A percentile compares a stretch with the other conserved stretches of the same genome.
Evolutionary conservation across 1,284 basidiomycete genomes (phyloP).

Genomic region (Inonotus obliquus): DNA sequence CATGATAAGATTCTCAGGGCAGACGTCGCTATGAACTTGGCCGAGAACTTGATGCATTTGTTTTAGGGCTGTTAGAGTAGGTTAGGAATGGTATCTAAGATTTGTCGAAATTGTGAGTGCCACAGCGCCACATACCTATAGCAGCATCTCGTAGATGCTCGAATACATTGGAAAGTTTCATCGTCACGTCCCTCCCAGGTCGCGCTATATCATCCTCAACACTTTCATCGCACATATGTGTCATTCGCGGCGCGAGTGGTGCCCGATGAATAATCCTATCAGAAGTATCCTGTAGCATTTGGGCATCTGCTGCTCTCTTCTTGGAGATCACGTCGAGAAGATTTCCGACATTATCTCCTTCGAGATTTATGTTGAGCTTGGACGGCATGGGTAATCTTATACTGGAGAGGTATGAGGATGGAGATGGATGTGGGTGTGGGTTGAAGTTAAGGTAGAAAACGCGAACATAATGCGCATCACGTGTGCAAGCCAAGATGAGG

Average conservation of each 20-base stretch:
- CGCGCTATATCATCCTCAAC: neutral
- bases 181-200: neutral
- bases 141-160: neutral
- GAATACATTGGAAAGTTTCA: neutral
- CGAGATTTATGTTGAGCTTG: neutral
- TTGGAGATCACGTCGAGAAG: neutral
- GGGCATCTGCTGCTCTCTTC: neutral
- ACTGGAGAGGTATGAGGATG: neutral
- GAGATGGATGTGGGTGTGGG: too few species aligned
- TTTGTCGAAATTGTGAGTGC: neutral
- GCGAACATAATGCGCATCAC: too few species aligned
- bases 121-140: neutral
- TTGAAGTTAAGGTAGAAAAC: too few species aligned
- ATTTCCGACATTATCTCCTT: neutral
- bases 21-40: neutral
- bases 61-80: neutral
- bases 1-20: neutral
- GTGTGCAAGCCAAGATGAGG: too few species aligned
- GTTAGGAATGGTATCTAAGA: too few species aligned
- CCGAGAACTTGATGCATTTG: neutral
- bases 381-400: neutral
- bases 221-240: neutral
- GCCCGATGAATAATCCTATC: neutral
- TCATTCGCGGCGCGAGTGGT: neutral
- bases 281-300: neutral